Base-by-base conservation (phyloP, 2,329 filamentous ascomycete species). In the Aspergillus terreus region DNA sequence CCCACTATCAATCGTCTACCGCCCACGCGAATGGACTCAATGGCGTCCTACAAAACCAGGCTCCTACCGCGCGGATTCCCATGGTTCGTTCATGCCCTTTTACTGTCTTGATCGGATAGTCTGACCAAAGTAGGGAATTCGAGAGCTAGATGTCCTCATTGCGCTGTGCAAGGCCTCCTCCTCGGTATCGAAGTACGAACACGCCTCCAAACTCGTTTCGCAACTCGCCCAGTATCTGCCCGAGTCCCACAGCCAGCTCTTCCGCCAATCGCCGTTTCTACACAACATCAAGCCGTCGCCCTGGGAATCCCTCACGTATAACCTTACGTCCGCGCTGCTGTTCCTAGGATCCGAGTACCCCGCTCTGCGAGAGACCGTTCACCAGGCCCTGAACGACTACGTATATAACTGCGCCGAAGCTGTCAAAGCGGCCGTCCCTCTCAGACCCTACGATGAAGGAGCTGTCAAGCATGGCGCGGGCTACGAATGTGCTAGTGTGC, bases 161-260 rank as follows among this genome's bases (percentile, higher is more conserved):
- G 90, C 94, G 41, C 79, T 99, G 23, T 97, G 92, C 77, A 92
- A 92, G 73, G 90, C 92, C 48, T 90, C 92, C 3, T 87, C 90
- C 4, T 81, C 84, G 21, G 79, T 97, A 23, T 80, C 85, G 47
- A 85, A 83, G 43, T 71, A 76, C 40, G 83, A 89, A 54, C 87
- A 88, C 65, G 92, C 91, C 25, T 83, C 88, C 63, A 87, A 84
- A 62, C 82, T 99, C 36, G 82, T 86, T n/a, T 78, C 80, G 32
- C 91, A 95, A 60, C 76, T 99, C 38, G 82, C 85, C 6, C 87
- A 87, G 4, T 97, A 97, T 70, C 81, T 97, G 11, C 83, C 91
- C 59, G 90, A 96, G 68, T 87, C 89, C 4, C 89, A 92, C 64
- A 77, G 82, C 32, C 92, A 96, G 68, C 74, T 82, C 15, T 90